Evolutionary conservation across 345 rosid species (phyloP), one percentile per base, ranked within the genome.

Genomic region (Moricandia arvensis): DNA sequence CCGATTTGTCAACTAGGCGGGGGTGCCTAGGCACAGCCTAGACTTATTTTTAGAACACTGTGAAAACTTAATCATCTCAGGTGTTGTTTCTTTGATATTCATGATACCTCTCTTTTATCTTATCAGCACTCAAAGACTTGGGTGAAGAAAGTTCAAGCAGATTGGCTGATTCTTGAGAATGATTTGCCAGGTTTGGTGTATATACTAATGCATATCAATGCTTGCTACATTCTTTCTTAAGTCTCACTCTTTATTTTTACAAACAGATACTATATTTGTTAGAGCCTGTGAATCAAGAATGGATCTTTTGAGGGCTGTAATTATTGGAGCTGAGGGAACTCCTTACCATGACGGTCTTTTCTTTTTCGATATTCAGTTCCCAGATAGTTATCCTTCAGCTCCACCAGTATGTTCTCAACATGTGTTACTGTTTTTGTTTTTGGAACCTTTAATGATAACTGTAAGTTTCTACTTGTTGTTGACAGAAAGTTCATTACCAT

Each of bases 321-420:
- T 94, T 41, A 72, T 90, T 18, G 98, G 98, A 83, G 90, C 97
- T 6, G 97, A 90, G 68, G 96, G 96, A 69, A 94, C 98, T 77
- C 98, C 98, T 59, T 94, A 94, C 81, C 97, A 90, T 41, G 96
- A 94, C 66, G 98, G 98, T 74, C 95, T 94, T 60, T 94, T 89
- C 80, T 94, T 91, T 82, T 90, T 94, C n/a, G 98, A 94, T 71
- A 80, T 94, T 51, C 84, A 72, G 82, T 91, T 94, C 80, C 98
- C 98, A 17, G 63, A 79, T 58, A 77, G 37, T 61, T 94, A 91
- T 79, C 98, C 98, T 69, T 75, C 71, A 68, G 81, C 53, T 2
- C 97, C 98, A 15, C 98, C 97, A 63, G 98, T 94, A 89, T 70
- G 93, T 82, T 16, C 61, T 62, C 17, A 24, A 35, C 15, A 8